These are phyloP conservation scores for Hibiscus mutabilis DNA, from an alignment of 345 rosid genomes.

Conservation along the genomic window DNA sequence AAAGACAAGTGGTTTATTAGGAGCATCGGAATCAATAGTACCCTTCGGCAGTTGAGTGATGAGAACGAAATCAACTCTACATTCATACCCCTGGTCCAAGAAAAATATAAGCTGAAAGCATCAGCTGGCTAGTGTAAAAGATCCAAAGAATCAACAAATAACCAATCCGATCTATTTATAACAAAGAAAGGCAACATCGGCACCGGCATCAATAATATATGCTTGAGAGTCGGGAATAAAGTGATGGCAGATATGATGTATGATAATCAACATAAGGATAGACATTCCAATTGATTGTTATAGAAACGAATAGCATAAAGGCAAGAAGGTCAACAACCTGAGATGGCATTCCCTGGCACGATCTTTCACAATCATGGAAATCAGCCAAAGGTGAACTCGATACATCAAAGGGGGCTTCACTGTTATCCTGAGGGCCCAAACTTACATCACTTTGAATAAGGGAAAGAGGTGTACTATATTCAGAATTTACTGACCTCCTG, in stretches of 20 bases:
- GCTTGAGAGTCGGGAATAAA: not conserved
- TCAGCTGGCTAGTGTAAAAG: not conserved
- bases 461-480: slow-evolving; percentile 28
- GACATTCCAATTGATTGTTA: too few species aligned
- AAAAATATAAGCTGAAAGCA: slow-evolving; percentile 9
- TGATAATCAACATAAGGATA: too few species aligned
- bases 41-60: slow-evolving; percentile 40
- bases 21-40: slow-evolving; percentile 29
- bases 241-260: not conserved
- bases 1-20: slow-evolving; percentile 36
- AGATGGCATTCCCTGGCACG: slow-evolving; percentile 38
- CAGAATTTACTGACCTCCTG: slow-evolving; percentile 26
- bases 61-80: slow-evolving; percentile 59
- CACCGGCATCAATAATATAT: not conserved
- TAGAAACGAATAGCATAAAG: too few species aligned
- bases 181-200: not conserved
- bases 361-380: slow-evolving; percentile 73
- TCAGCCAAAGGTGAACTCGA: slow-evolving; percentile 60
- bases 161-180: not conserved
- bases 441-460: slow-evolving; percentile 42
- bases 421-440: slow-evolving; percentile 37
- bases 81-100: slow-evolving; percentile 37
- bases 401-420: slow-evolving; percentile 40
- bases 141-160: not conserved
- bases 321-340: slow-evolving; percentile 53